Evolutionary conservation across 768 basidiomycete species (phyloP), one percentile per base, ranked within the genome.

Genomic region (Floccularia luteovirens): DNA sequence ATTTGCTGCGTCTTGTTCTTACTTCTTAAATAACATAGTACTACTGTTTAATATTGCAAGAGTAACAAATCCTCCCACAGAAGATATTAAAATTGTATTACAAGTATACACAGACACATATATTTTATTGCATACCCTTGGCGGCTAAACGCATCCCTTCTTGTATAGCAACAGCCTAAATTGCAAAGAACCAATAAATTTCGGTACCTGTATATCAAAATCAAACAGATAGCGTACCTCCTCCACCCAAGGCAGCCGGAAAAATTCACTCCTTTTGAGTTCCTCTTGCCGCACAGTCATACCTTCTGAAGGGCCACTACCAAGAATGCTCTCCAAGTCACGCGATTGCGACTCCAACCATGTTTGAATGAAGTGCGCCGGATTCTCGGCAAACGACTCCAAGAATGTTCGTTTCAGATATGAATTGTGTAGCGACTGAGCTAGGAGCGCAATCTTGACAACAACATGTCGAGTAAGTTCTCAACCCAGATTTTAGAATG

Each of bases 321-420:
- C 90, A n/a, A 96, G 69, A 42, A 93, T 71, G 42, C 77, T 84
- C 62, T 93, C 90, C 31, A 97, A 59, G 60, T 97, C 93, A 11
- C 90, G 74, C 34, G 90, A 88, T 57, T 97, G 93, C 2, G 88
- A 91, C 49, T 86, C 85, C 13, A 97, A 58, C 90, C 90, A 96
- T 2, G 78, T 84, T 53, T 92, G 84, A 41, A 92, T 85, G 56
- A 97, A 87, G 47, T 71, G 69, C 4, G 79, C 68, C 5, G 93
- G 89, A 36, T 91, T 77, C 0, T 74, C 64, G 10, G 89, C 78
- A 54, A 96, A 96, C 1, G 79, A 77, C 46, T 79, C 74, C 31
- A 97, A 62, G 61, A 97, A 97, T 5, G 87, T 83, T 17, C 81
- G 74, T 59, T 93, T 94, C 47, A 89, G 70, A 51, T 90, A 82